Conservation (phyloP, 2,329 filamentous ascomycete species). For the Botrytis hyacinthi region DNA sequence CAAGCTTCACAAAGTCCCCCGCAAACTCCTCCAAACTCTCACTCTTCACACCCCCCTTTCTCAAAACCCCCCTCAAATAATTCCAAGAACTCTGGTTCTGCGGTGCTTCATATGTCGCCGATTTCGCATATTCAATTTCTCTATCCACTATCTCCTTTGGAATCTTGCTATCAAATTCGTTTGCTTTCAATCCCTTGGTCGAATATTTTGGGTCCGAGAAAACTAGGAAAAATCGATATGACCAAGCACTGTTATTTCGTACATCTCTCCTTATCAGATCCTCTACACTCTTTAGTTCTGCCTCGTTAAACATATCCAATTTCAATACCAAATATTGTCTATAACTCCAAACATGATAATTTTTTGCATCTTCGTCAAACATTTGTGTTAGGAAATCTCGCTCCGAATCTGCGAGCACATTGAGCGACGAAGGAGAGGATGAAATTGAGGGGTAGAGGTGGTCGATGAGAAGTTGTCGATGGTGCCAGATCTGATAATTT, state of each 20-base stretch:
- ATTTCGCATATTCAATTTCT: conserved; percentile 72
- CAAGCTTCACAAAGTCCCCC: conserved; percentile 51
- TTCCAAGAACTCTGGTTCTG: conserved; percentile 96
- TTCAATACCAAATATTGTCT: conserved; percentile 68
- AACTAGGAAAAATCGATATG: conserved; percentile 91
- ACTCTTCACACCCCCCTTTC: conserved; percentile 58
- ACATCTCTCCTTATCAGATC: conserved; percentile 74
- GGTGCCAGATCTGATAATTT: conserved; percentile 98
- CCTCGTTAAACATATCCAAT: conserved; percentile 61
- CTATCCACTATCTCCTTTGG: conserved; percentile 64
- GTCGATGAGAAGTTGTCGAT: conserved; percentile 64
- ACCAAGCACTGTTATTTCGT: conserved; percentile 96
- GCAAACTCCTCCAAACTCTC: conserved; percentile 49
- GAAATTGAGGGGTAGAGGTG: conserved; percentile 58
- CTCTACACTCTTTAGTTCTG: conserved; percentile 70
- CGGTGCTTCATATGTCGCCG: conserved; percentile 73
- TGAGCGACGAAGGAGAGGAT: conserved; percentile 52
- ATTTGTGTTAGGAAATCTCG: conserved; percentile 74
- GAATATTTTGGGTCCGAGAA: conserved; percentile 61
- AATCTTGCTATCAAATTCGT: conserved; percentile 54
- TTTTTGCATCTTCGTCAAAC: conserved; percentile 85
- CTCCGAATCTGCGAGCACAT: conserved; percentile 64
- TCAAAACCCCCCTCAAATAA: conserved; percentile 76
- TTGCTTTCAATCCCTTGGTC: conserved; percentile 49
- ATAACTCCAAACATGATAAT: conserved; percentile 99